Conservation (phyloP, 2,329 filamentous ascomycete genomes). For the Drechslerella dactyloides region DNA sequence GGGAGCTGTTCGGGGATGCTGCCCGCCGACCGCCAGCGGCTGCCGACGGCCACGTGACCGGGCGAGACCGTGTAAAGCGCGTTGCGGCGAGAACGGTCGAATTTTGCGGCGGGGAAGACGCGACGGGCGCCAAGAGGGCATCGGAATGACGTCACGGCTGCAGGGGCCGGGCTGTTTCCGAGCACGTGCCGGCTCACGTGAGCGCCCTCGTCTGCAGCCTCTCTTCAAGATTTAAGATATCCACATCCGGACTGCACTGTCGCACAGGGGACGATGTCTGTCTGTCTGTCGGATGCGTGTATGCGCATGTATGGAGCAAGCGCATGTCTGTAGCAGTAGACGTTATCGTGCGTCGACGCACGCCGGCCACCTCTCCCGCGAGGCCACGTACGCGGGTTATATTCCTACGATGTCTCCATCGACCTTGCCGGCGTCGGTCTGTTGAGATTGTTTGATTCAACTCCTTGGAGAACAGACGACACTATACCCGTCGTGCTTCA, state of each 20-base stretch:
- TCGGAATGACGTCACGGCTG: slow-evolving; percentile 30
- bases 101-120: slow-evolving; percentile 45
- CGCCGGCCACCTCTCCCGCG: too few relatives aligned
- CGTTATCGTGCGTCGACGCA: too few relatives aligned
- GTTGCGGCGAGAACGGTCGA: background rate
- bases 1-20: background rate
- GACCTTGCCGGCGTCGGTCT: background rate
- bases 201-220: slow-evolving; percentile 6
- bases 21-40: background rate
- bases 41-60: slow-evolving; percentile 20
- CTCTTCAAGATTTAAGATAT: too few relatives aligned
- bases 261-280: too few relatives aligned
- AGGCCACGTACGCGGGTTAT: background rate
- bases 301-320: too few relatives aligned
- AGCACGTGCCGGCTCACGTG: slow-evolving; percentile 10
- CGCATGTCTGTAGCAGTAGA: too few relatives aligned
- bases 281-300: too few relatives aligned
- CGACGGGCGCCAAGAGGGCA: slow-evolving; percentile 28
- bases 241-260: too few relatives aligned
- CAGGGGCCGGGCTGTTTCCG: slow-evolving; percentile 5
- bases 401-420: slow-evolving; percentile 9
- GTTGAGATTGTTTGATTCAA: too few relatives aligned
- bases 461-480: slow-evolving; percentile 2
- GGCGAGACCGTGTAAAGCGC: slow-evolving; percentile 8
- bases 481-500: background rate